Evolutionary conservation across 345 rosid species (phyloP), one percentile per base, ranked within the genome.

Genomic region (Streptanthus diversifolius): DNA sequence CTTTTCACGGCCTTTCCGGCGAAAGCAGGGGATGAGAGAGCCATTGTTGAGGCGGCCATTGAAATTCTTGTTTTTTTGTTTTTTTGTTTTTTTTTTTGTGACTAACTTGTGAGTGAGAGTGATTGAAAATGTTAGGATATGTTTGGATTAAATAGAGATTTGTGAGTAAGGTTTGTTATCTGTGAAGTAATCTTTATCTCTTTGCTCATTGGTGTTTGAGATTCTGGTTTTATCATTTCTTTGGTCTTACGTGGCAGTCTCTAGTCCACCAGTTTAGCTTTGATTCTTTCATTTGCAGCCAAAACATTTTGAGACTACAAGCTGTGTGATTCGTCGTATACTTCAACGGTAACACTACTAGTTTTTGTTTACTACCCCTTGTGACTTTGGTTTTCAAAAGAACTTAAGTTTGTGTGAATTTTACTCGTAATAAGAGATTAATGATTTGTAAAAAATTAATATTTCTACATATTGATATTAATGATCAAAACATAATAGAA

Each of bases 21-120:
- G 13, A 90, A 69, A 1, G 88, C 69, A 8, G 90, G 81, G 75
- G 96, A 90, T 51, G 93, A 88, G 41, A 90, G 88, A 15, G 88
- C 86, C 89, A 85, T 85, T 6, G 93, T 80, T 1, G 93, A 75
- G 54, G 91, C 77, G 2, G 96, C 90, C 91, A 84, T 85, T 68
- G 67, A 35, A 8, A 11, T 17, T 4, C 2, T 25, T 8, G 8
- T 18, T 25, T 39, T 32, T 47, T 27, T 27, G 1, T 27, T 3
- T 2, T 27, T 27, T 27, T 27, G 39, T 11, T 7, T 27, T 33
- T 8, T 11, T 27, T 5, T 18, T 43, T 39, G 58, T 49, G 75
- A 63, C 70, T 63, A 32, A 52, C 70, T 72, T 72, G 70, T 62
- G 59, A 40, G 22, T 56, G 63, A 66, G 60, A 72, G 74, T 62